Percentiles rank a stretch among this genome's conserved stretches.
Evolutionary conservation across 129 eudicot species (phyloP).

Genomic region (Flaveria robusta): DNA sequence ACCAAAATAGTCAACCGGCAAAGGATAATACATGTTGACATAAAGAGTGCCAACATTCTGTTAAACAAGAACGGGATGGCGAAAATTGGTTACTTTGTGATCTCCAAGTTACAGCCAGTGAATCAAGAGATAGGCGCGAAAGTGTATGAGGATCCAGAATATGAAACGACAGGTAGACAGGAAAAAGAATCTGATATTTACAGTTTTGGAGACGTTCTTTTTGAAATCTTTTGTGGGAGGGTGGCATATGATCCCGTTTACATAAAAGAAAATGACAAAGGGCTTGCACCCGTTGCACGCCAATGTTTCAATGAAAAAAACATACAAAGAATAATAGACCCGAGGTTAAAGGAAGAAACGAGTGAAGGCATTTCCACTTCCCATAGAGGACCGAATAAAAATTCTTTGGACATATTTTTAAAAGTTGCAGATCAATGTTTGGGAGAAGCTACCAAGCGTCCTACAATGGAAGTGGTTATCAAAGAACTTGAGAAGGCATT

Average conservation of each 20-base stretch:
- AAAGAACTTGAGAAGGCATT: background rate
- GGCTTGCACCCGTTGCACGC: slow-evolving; percentile 8
- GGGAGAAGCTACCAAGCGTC: background rate
- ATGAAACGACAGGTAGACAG: background rate
- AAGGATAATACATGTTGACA: slow-evolving; percentile 8
- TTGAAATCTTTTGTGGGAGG: slow-evolving; percentile 15
- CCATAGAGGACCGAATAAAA: background rate
- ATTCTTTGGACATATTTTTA: slow-evolving; percentile 4
- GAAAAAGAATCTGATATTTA: background rate
- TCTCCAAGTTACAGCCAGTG: background rate
- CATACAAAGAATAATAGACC: background rate
- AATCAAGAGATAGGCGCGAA: background rate
- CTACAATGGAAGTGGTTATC: background rate
- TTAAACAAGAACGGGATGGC: slow-evolving; percentile 5
- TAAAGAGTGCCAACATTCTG: slow-evolving; percentile 11
- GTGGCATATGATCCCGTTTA: background rate
- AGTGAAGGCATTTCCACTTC: background rate
- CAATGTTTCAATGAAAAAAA: background rate
- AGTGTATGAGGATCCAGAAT: slow-evolving; percentile 2
- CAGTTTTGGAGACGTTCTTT: slow-evolving; percentile 4
- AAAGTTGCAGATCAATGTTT: background rate
- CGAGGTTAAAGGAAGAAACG: background rate
- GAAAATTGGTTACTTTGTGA: slow-evolving; percentile 15
- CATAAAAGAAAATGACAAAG: background rate
- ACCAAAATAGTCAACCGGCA: background rate